These are phyloP conservation scores for Sugiyamaella paludigena DNA, from an alignment of 1,139 yeast genomes.

Conservation along the genomic window DNA sequence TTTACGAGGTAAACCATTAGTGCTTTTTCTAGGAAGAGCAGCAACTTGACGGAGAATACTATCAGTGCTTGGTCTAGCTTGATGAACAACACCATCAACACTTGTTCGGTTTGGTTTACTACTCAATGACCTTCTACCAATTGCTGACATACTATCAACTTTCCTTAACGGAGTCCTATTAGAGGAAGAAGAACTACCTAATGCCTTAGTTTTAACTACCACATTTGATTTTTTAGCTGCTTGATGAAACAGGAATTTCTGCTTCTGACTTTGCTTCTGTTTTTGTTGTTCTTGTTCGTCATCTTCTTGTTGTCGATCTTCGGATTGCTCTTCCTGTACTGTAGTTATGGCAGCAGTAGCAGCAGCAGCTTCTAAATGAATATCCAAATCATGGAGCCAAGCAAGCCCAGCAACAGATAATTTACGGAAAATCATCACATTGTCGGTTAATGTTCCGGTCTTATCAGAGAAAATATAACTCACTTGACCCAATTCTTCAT, in stretches of 20 bases:
- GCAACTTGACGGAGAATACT: constrained; percentile 37
- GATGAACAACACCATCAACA: no score
- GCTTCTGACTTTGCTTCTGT: not conserved
- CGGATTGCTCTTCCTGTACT: not conserved
- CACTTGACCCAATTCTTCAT: constrained; percentile 95
- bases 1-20: constrained; percentile 18
- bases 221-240: not conserved
- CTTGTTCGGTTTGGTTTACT: no score
- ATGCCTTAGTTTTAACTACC: not conserved
- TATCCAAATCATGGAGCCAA: constrained; percentile 79
- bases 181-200: no score
- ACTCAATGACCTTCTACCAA: not conserved
- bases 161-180: constrained; percentile 5
- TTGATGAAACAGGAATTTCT: constrained; percentile 5
- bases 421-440: constrained; percentile 38
- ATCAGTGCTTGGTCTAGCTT: constrained; percentile 30
- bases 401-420: constrained; percentile 67
- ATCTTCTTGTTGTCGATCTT: not conserved
- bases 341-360: constrained; percentile 11
- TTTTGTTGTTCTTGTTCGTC: not conserved
- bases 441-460: constrained; percentile 85
- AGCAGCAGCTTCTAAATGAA: constrained; percentile 36
- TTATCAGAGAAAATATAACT: constrained; percentile 94
- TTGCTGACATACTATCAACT: constrained; percentile 13
- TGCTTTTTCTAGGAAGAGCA: constrained; percentile 36